phyloP scores from a whole-genome alignment of 129 eudicot genomes.

The Lonicera japonica region DNA sequence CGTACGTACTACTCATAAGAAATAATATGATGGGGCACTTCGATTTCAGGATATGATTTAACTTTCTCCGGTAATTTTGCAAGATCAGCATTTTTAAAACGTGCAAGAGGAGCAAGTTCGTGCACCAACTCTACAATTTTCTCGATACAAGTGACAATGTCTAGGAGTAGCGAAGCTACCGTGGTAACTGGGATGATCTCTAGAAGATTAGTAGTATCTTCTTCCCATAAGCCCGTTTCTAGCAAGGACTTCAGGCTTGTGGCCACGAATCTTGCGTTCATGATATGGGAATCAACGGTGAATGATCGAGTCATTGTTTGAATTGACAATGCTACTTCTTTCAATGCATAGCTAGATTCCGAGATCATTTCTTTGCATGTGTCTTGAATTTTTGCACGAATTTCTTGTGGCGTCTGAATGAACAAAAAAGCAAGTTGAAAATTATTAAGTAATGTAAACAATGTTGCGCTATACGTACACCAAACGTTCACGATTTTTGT shows the following conservation, averaged over 20 bases:
- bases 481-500: too few relatives aligned
- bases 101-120: constrained; percentile 31
- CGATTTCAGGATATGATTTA: constrained; percentile 8
- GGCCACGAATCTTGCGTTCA: constrained; percentile 24
- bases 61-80: constrained; percentile 4
- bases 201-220: constrained; percentile 17
- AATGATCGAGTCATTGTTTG: constrained; percentile 34
- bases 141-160: constrained; percentile 25
- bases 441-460: background rate
- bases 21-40: constrained; percentile 8
- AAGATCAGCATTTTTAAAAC: constrained; percentile 15
- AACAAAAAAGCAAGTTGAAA: background rate
- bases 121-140: constrained; percentile 31
- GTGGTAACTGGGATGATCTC: constrained; percentile 23
- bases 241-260: constrained; percentile 31
- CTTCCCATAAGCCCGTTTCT: constrained; percentile 20
- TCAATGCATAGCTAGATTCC: constrained; percentile 50
- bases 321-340: constrained; percentile 42
- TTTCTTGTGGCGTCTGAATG: constrained; percentile 33
- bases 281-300: constrained; percentile 13
- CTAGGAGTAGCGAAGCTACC: constrained; percentile 36
- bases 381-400: constrained; percentile 35
- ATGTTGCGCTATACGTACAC: too few relatives aligned
- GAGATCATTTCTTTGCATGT: constrained; percentile 44
- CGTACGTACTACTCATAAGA: constrained; percentile 17